Conservation (phyloP, 2,329 filamentous ascomycete genomes). For the Monilinia fructicola region DNA sequence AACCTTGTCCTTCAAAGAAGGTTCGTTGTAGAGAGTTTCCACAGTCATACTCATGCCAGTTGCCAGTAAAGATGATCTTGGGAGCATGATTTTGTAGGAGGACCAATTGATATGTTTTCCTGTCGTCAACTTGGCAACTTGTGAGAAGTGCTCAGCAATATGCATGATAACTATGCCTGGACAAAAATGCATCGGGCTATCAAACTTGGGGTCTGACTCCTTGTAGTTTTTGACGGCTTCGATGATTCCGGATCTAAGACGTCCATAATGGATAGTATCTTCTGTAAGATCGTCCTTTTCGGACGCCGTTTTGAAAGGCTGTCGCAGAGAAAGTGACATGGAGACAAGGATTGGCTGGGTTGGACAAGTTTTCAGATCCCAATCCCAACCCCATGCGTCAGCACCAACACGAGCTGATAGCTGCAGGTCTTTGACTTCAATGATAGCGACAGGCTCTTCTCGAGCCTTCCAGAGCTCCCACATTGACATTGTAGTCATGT, state of each 20-base stretch:
- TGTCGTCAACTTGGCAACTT: not conserved
- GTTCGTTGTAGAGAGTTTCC: slow-evolving; percentile 42
- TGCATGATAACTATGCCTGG: not conserved
- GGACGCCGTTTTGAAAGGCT: slow-evolving; percentile 58
- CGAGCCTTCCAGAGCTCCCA: slow-evolving; percentile 1
- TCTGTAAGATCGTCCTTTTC: slow-evolving; percentile 58
- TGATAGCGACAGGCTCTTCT: slow-evolving; percentile 11
- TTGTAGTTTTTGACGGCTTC: slow-evolving; percentile 36
- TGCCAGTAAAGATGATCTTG: slow-evolving; percentile 68
- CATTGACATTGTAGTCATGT: not conserved
- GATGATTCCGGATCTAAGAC: slow-evolving; percentile 65
- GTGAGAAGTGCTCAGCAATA: not conserved
- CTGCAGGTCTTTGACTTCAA: slow-evolving; percentile 10
- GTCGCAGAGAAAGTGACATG: slow-evolving; percentile 56
- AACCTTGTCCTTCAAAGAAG: not conserved
- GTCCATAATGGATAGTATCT: slow-evolving; percentile 77
- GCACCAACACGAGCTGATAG: slow-evolving; percentile 1
- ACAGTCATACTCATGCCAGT: slow-evolving; percentile 53
- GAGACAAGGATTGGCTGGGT: slow-evolving; percentile 63
- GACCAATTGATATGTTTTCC: not conserved
- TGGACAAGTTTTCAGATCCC: slow-evolving; percentile 40
- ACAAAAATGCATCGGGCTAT: not conserved
- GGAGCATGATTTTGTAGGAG: slow-evolving; percentile 54
- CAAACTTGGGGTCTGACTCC: fast-evolving
- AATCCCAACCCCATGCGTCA: slow-evolving; percentile 66